Percentiles rank a stretch among this genome's conserved stretches.
These are phyloP conservation scores for Macroventuria anomochaeta DNA, from an alignment of 2,329 filamentous ascomycete genomes.

Conservation along the genomic window DNA sequence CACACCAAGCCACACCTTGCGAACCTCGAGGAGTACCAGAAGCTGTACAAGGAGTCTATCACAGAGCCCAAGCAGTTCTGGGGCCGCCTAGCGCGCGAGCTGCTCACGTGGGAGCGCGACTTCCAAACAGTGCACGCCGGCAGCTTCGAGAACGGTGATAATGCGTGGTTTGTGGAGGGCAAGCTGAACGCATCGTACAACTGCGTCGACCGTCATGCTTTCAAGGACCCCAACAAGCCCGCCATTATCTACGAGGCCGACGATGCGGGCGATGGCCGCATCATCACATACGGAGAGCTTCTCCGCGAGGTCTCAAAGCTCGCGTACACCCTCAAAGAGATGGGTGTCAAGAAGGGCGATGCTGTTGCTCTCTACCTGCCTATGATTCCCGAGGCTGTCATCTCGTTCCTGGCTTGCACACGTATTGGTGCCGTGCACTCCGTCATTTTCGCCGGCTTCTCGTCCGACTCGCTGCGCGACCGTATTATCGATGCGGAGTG, in stretches of 20 bases:
- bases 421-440: conserved; percentile 97
- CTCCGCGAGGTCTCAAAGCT: conserved; percentile 88
- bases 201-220: conserved; percentile 94
- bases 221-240: conserved; percentile 88
- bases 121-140: conserved; percentile 89
- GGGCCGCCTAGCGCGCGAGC: conserved; percentile 82
- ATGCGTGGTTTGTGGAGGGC: conserved; percentile 93
- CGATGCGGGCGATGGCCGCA: conserved; percentile 84
- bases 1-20: conserved; percentile 64
- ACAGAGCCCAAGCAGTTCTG: conserved; percentile 89
- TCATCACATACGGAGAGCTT: conserved; percentile 90
- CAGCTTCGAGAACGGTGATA: conserved; percentile 78
- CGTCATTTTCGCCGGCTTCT: conserved; percentile 97
- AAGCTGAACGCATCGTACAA: conserved; percentile 96
- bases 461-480: conserved; percentile 92
- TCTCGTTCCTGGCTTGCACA: conserved; percentile 88
- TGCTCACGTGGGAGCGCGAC: conserved; percentile 87
- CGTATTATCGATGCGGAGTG: conserved; percentile 89
- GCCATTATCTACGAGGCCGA: conserved; percentile 99
- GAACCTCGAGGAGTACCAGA: conserved; percentile 67
- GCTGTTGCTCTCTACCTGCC: conserved; percentile 96
- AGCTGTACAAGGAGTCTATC: conserved; percentile 82
- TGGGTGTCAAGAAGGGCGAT: conserved; percentile 96
- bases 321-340: conserved; percentile 87
- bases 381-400: conserved; percentile 96